Conservation (phyloP, 176 grass and related monocot genomes). For the Musa beccarii region DNA sequence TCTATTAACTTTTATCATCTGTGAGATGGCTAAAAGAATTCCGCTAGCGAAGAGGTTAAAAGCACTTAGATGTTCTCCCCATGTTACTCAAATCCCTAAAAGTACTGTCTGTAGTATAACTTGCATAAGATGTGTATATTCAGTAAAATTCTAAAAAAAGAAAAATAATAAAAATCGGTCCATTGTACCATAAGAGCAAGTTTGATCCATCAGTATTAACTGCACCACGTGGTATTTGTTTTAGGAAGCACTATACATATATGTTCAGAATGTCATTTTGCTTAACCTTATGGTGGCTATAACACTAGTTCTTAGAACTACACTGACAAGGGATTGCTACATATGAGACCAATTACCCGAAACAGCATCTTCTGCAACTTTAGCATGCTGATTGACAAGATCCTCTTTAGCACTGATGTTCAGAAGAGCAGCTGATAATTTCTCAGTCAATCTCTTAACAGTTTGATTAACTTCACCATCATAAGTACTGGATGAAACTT, state of each 20-base stretch:
- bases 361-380: slow-evolving; percentile 98
- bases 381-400: slow-evolving; percentile 86
- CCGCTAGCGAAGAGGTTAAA: background rate
- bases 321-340: background rate
- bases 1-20: too few relatives aligned
- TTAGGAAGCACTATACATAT: background rate
- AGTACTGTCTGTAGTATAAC: background rate
- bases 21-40: background rate
- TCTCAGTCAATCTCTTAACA: slow-evolving; percentile 72
- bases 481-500: slow-evolving; percentile 18
- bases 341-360: slow-evolving; percentile 41
- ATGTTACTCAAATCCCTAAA: background rate
- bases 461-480: slow-evolving; percentile 38
- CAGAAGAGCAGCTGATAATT: slow-evolving; percentile 71
- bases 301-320: background rate
- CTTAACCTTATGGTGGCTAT: background rate
- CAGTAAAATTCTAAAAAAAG: background rate
- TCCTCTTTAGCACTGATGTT: slow-evolving; percentile 68
- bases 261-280: background rate
- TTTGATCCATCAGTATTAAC: background rate
- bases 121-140: background rate
- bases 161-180: too few relatives aligned
- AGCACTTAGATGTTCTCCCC: background rate
- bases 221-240: background rate
- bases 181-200: background rate